Evolutionary conservation across 2,329 filamentous ascomycete genomes (phyloP).

Genomic region (Phoma sp.): DNA sequence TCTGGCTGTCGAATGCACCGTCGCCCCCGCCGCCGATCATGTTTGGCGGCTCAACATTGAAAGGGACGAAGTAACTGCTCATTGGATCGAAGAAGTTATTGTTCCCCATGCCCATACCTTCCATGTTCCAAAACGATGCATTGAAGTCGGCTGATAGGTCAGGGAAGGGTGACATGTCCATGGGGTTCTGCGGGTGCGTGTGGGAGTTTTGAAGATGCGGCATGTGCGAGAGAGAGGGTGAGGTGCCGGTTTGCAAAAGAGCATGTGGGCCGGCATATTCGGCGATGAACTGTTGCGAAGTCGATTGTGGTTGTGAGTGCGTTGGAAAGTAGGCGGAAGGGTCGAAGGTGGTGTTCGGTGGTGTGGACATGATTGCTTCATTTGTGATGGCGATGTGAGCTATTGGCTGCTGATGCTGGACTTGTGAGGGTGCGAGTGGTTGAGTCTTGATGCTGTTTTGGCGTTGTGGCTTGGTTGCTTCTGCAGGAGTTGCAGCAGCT

Average conservation of each 20-base stretch:
- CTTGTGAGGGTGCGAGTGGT: slow-evolving; percentile 31
- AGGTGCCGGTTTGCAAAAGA: slow-evolving; percentile 34
- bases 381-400: slow-evolving; percentile 12
- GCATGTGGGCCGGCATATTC: slow-evolving; percentile 55
- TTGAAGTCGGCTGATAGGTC: slow-evolving; percentile 42
- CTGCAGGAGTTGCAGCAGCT: slow-evolving; percentile 33
- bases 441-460: slow-evolving; percentile 28
- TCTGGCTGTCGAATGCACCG: slow-evolving; percentile 30
- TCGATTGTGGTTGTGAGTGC: slow-evolving; percentile 25
- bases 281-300: slow-evolving; percentile 48
- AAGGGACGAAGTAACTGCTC: slow-evolving; percentile 90
- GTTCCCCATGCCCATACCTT: slow-evolving; percentile 36
- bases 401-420: slow-evolving; percentile 34
- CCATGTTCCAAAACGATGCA: slow-evolving; percentile 43
- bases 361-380: slow-evolving; percentile 37
- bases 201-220: slow-evolving; percentile 21
- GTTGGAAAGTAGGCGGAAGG: slow-evolving; percentile 37
- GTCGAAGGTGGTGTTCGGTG: slow-evolving; percentile 40
- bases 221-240: slow-evolving; percentile 38
- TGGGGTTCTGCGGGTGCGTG: slow-evolving; percentile 27
- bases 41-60: slow-evolving; percentile 80
- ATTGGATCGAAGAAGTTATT: slow-evolving; percentile 50
- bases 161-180: slow-evolving; percentile 44
- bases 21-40: slow-evolving; percentile 43
- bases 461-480: slow-evolving; percentile 31